Percentiles rank a stretch among this genome's conserved stretches.
Evolutionary conservation across 2,329 filamentous ascomycete genomes (phyloP).

Genomic region (Exutisphaerella laricina): DNA sequence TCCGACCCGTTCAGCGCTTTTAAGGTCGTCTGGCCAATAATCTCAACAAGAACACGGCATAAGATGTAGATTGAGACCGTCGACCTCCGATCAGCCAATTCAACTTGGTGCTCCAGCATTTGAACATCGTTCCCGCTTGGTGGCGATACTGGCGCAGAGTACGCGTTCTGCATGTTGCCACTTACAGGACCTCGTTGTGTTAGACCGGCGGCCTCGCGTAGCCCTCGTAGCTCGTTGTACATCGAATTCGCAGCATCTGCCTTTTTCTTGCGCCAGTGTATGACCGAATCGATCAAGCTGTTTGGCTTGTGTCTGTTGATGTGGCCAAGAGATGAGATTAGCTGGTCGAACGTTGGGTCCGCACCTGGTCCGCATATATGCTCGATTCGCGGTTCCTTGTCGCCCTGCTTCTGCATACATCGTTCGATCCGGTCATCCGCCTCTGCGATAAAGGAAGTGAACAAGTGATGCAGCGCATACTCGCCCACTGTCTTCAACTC

Average conservation of each 20-base stretch:
- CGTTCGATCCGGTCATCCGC: conserved; percentile 95
- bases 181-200: conserved; percentile 23
- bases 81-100: conserved; percentile 65
- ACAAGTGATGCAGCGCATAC: conserved; percentile 92
- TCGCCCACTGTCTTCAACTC: conserved; percentile 94
- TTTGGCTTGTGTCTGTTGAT: conserved; percentile 93
- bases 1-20: conserved; percentile 54
- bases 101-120: conserved; percentile 28
- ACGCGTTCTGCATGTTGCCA: conserved; percentile 12
- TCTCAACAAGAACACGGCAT: conserved; percentile 87
- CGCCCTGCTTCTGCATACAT: conserved; percentile 72
- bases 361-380: conserved; percentile 83
- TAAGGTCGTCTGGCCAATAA: conserved; percentile 83
- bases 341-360: conserved; percentile 85
- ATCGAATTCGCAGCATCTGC: conserved; percentile 66
- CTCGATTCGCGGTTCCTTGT: conserved; percentile 79
- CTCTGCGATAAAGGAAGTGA: conserved; percentile 92
- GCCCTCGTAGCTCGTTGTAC: conserved; percentile 27
- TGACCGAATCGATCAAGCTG: conserved; percentile 91
- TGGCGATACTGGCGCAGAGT: conserved; percentile 17
- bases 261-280: conserved; percentile 96
- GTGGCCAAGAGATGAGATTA: conserved; percentile 87
- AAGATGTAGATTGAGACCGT: conserved; percentile 95
- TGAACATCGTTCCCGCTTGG: conserved; percentile 24
- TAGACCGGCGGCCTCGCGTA: conserved; percentile 20